Evolutionary conservation across 2,329 filamentous ascomycete species (phyloP).

Genomic region (Xylariaceae sp.): DNA sequence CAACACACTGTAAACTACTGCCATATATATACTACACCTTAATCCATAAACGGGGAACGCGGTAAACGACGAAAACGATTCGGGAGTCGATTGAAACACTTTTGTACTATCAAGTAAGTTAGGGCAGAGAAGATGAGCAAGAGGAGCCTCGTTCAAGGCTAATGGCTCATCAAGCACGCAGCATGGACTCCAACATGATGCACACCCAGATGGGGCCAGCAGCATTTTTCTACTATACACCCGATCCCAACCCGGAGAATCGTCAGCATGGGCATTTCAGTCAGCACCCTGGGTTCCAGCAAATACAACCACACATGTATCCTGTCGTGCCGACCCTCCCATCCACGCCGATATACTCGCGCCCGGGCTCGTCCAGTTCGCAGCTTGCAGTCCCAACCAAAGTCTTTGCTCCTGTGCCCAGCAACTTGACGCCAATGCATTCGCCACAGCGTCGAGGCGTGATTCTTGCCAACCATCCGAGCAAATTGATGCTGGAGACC

Average conservation of each 20-base stretch:
- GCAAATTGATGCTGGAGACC: conserved; percentile 66
- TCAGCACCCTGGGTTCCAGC: conserved; percentile 55
- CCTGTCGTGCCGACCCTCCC: conserved; percentile 55
- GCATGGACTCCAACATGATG: conserved; percentile 64
- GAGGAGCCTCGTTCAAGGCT: conserved; percentile 19
- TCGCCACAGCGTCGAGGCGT: conserved; percentile 79
- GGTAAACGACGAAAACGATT: conserved; percentile 11
- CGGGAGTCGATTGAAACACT: conserved; percentile 14
- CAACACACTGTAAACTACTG: conserved; percentile 28
- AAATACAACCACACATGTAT: conserved; percentile 50
- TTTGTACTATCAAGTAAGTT: conserved; percentile 31
- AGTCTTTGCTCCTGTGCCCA: conserved; percentile 54
- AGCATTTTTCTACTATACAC: conserved; percentile 83
- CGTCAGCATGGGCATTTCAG: conserved; percentile 75
- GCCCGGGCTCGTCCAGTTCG: conserved; percentile 62
- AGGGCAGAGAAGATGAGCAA: conserved; percentile 7
- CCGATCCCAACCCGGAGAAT: conserved; percentile 68
- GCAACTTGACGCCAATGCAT: conserved; percentile 68
- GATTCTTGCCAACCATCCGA: conserved; percentile 26
- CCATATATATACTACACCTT: conserved; percentile 29
- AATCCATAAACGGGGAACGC: conserved; percentile 27
- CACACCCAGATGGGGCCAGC: conserved; percentile 62
- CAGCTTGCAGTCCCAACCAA: conserved; percentile 49
- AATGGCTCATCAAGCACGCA: conserved; percentile 25
- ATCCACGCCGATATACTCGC: conserved; percentile 60